Evolutionary conservation across 768 basidiomycete species (phyloP).

Genomic region (Russula emetica): DNA sequence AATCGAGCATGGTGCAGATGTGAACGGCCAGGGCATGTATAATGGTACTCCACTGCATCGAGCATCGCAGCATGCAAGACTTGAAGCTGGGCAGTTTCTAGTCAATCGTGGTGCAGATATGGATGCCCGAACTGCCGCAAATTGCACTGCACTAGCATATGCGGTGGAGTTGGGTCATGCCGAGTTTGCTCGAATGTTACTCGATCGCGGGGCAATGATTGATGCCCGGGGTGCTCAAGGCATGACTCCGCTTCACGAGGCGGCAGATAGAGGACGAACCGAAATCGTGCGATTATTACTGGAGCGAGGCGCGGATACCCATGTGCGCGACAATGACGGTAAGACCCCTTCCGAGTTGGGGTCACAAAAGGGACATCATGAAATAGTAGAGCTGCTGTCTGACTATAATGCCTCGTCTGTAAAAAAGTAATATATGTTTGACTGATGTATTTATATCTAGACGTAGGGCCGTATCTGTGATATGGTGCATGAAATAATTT

Average conservation of each 20-base stretch:
- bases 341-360: no score
- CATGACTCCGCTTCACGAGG: neutral
- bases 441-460: no score
- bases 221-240: neutral
- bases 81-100: neutral
- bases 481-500: no score
- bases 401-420: no score
- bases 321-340: neutral
- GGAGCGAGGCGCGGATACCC: no score
- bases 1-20: neutral
- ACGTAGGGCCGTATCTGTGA: no score
- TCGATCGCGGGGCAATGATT: neutral
- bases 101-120: neutral
- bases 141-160: neutral
- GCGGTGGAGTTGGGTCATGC: neutral
- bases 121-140: neutral
- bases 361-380: no score
- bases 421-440: no score
- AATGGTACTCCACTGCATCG: neutral
- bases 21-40: neutral
- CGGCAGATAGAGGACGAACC: rapidly evolving
- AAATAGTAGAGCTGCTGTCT: no score
- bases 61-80: rapidly evolving
- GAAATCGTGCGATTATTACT: no score
- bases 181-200: neutral